Conservation (phyloP, 352 stramenopile species). For the Pythium phragmitis region DNA sequence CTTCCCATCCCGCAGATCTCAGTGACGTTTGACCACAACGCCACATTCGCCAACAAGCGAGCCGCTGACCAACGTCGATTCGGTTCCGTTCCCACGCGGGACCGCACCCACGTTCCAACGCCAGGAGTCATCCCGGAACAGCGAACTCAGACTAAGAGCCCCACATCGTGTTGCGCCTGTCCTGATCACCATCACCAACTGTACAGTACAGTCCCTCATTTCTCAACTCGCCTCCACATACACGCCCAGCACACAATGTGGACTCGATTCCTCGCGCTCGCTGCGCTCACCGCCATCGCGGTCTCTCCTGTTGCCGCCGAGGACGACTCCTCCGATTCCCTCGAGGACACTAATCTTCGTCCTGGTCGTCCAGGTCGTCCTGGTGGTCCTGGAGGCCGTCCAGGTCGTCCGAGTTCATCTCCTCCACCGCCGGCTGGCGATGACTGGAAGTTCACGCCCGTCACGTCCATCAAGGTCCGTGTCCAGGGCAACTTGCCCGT, state of each 20-base stretch:
- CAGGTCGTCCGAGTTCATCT: not conserved
- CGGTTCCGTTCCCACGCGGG: no score
- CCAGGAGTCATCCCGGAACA: no score
- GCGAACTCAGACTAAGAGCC: no score
- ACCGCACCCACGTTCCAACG: no score
- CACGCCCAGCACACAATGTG: not conserved
- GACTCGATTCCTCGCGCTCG: not conserved
- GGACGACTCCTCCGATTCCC: not conserved
- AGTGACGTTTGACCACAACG: no score
- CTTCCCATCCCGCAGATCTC: no score
- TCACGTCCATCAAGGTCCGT: constrained; percentile 32
- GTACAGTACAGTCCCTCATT: not conserved
- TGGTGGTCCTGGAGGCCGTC: no score
- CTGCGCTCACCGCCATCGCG: not conserved
- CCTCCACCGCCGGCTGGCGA: not conserved
- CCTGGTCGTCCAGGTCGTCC: not conserved
- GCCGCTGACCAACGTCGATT: no score
- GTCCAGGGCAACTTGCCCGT: constrained; percentile 34
- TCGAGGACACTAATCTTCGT: not conserved
- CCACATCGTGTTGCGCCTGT: no score
- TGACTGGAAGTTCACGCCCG: constrained; percentile 20
- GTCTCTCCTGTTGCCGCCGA: not conserved
- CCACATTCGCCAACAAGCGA: no score
- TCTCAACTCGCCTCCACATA: not conserved
- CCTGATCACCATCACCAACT: no score